Conservation (phyloP, 345 rosid genomes). For the Eutrema heterophyllum region DNA sequence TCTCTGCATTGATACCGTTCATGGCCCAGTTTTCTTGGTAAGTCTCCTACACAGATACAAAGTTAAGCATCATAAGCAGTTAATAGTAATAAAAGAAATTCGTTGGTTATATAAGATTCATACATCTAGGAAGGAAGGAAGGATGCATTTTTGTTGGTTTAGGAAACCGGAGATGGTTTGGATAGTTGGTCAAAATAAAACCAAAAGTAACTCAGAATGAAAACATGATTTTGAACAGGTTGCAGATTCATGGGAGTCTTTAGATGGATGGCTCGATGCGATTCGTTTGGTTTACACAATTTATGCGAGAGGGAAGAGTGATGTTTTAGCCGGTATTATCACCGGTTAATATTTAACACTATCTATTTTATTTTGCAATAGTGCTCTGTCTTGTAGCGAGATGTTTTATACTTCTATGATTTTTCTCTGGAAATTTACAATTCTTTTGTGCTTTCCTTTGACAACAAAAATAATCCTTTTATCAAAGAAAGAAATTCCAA, state of each 20-base stretch:
- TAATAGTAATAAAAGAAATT: no score
- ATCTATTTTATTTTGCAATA: background rate
- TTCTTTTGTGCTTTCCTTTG: no score
- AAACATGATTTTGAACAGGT: slow-evolving; percentile 41
- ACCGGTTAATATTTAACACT: slow-evolving; percentile 38
- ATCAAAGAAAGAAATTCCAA: no score
- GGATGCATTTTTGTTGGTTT: no score
- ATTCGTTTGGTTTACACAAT: slow-evolving; percentile 87
- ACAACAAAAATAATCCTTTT: background rate
- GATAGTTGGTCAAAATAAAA: no score
- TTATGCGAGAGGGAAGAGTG: slow-evolving; percentile 84
- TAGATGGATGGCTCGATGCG: slow-evolving; percentile 97
- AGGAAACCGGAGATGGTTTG: no score
- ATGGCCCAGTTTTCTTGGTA: slow-evolving; percentile 81
- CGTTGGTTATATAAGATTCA: no score
- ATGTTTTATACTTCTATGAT: background rate
- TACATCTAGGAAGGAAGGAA: no score
- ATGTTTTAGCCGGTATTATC: slow-evolving; percentile 85
- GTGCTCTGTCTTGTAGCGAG: no score
- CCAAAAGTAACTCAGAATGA: no score
- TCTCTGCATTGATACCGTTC: slow-evolving; percentile 78
- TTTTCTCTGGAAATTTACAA: no score
- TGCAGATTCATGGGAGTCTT: slow-evolving; percentile 93
- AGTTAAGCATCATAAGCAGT: background rate
- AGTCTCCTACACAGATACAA: slow-evolving; percentile 27